Base-by-base conservation (phyloP, 176 grass and related monocot species). In the Phoenix dactylifera region DNA sequence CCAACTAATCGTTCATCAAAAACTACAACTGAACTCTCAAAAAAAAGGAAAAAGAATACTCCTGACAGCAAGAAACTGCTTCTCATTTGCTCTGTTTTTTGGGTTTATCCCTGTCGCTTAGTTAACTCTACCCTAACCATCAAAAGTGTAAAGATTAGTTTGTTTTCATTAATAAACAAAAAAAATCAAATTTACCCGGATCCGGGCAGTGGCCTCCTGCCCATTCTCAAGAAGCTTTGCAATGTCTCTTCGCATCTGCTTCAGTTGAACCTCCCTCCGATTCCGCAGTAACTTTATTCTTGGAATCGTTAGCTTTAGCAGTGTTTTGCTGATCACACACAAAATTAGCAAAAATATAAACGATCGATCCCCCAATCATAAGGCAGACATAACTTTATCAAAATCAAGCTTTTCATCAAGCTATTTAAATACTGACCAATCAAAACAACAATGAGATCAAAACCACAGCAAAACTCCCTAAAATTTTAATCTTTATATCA, bases 261-360 rank as follows among this genome's bases (percentile, higher is more conserved):
- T 86, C 77, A 98, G 77, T 76, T 98, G 93, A 70, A 92, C 63
- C 70, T 88, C 83, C 73, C 93, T 80, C 54, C 93, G 53, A 72
- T 98, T 98, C 55, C 93, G 84, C 84, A 98, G 75, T 79, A 98
- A 73, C 77, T 86, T 98, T 69, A 98, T 98, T 55, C 93, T 86
- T 55, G 93, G 93, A 73, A 92, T 86, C 74, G 93, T 62, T 80
- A 98, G 68, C 79, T 98, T 98, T 64, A 98, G 78, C 81, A 98
- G 57, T 58, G 93, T 98, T 83, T 98, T 98, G 76, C 93, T 98
- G 58, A 61, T 35, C 52, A 7, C 18, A 59, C 15, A 24, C 51
- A 60, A 17, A 15, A 78, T 22, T 49, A 67, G 6, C 28, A 30
- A 6, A 30, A 15, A 17, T 52, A 29, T 28, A 22, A 26, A 58